These are phyloP conservation scores for Malus fusca DNA, from an alignment of 306 rosid genomes.

Conservation along the genomic window DNA sequence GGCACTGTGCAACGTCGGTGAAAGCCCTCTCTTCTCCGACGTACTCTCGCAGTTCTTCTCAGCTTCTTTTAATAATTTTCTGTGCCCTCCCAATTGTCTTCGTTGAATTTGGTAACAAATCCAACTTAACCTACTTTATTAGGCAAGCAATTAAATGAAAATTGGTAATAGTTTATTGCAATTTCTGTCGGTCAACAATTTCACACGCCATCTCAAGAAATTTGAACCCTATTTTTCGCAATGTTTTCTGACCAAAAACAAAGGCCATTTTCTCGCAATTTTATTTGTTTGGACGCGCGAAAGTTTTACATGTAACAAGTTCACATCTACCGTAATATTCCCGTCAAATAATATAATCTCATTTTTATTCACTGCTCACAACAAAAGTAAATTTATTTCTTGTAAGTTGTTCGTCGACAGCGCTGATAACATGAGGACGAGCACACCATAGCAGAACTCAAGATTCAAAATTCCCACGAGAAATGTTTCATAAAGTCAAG, in stretches of 20 bases:
- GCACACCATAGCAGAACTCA: not conserved
- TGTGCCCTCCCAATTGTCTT: not conserved
- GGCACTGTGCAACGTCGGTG: not conserved
- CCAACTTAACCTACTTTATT: not conserved
- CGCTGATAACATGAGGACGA: not conserved
- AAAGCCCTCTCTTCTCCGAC: too few relatives aligned
- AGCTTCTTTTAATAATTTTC: not conserved
- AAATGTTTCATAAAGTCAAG: not conserved
- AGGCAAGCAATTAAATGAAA: not conserved
- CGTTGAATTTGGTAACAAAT: not conserved
- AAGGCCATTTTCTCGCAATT: not conserved
- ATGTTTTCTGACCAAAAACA: not conserved
- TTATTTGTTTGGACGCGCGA: too few relatives aligned
- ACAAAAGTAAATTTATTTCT: too few relatives aligned
- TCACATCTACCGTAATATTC: too few relatives aligned
- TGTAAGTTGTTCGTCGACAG: rapidly evolving
- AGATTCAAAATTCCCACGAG: not conserved
- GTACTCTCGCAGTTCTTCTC: too few relatives aligned
- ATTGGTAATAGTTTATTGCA: not conserved
- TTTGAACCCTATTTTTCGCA: not conserved
- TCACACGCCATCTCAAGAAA: not conserved
- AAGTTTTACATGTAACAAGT: too few relatives aligned
- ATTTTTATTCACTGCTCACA: not conserved
- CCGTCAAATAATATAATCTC: too few relatives aligned
- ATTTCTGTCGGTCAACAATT: not conserved